A percentile compares a stretch with the other conserved stretches of the same genome.
Conservation (phyloP, 1,284 basidiomycete species). For the Pseudozyma thailandica region DNA sequence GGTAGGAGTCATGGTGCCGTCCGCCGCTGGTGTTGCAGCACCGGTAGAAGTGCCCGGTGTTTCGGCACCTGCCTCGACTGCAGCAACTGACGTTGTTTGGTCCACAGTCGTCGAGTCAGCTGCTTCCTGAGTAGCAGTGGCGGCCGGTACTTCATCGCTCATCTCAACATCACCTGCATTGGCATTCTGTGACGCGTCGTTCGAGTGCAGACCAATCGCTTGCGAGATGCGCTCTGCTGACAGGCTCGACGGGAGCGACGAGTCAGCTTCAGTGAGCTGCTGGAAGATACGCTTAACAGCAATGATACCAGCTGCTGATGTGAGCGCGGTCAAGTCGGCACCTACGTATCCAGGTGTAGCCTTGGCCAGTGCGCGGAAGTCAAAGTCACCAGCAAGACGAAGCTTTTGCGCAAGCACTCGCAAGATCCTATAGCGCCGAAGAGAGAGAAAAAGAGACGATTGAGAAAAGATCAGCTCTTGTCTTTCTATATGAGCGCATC, state of each 20-base stretch:
- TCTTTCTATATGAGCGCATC: background rate
- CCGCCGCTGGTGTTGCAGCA: conserved; percentile 13
- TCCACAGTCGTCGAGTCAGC: background rate
- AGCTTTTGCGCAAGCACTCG: conserved; percentile 61
- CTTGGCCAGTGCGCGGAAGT: conserved; percentile 84
- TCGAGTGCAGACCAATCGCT: conserved; percentile 32
- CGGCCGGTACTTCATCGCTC: conserved; percentile 20
- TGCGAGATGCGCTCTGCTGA: conserved; percentile 32
- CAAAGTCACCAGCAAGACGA: conserved; percentile 77
- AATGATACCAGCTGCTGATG: conserved; percentile 91
- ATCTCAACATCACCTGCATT: conserved; percentile 44
- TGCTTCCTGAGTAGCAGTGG: background rate
- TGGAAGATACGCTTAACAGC: conserved; percentile 96
- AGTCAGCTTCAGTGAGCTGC: conserved; percentile 71
- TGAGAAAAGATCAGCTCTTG: conserved; percentile 14
- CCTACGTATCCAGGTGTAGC: conserved; percentile 97
- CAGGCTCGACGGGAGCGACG: conserved; percentile 21
- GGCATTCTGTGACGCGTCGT: conserved; percentile 3
- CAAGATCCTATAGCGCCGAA: conserved; percentile 52
- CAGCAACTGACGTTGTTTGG: conserved; percentile 2
- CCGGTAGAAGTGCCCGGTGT: conserved; percentile 10
- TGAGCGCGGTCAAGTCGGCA: conserved; percentile 88
- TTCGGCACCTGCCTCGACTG: conserved; percentile 7
- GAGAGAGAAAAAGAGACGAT: background rate
- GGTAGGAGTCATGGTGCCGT: conserved; percentile 16